Percentiles rank a stretch among this genome's conserved stretches.
These are phyloP conservation scores for Starmerella gropengiesseri DNA, from an alignment of 805 yeast species.

Conservation along the genomic window DNA sequence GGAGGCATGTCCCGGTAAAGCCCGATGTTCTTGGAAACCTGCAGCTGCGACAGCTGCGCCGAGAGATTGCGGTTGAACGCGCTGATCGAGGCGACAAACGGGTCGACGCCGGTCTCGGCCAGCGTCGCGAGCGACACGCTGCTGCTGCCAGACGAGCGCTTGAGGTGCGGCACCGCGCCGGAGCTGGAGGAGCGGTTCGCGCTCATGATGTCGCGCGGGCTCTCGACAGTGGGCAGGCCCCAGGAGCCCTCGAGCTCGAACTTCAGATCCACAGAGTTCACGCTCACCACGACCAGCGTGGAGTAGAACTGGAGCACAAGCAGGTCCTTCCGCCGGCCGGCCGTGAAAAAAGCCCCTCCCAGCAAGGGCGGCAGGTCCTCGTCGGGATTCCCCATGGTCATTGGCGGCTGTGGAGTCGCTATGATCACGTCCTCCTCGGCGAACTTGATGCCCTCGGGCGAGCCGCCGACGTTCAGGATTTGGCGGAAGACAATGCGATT, in stretches of 20 bases:
- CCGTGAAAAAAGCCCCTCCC: conserved; percentile 17
- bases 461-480: background rate
- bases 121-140: background rate
- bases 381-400: conserved; percentile 13
- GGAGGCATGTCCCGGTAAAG: conserved; percentile 8
- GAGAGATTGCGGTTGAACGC: background rate
- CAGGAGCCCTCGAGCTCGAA: conserved; percentile 20
- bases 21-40: background rate
- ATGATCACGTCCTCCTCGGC: conserved; percentile 8
- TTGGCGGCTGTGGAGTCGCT: conserved; percentile 19
- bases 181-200: no score
- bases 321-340: conserved; percentile 18
- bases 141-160: conserved; percentile 1
- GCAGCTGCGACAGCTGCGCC: background rate
- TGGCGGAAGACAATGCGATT: conserved; percentile 16
- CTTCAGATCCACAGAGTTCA: conserved; percentile 10
- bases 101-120: conserved; percentile 4
- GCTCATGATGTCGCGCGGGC: no score
- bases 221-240: conserved; percentile 20
- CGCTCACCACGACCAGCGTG: conserved; percentile 11
- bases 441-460: background rate
- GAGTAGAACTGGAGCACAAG: conserved; percentile 12
- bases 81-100: conserved; percentile 1
- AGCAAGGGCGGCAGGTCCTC: conserved; percentile 10
- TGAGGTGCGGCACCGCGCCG: no score